Conservation (phyloP, 1,284 basidiomycete genomes). For the Lignosus rhinocerotis region DNA sequence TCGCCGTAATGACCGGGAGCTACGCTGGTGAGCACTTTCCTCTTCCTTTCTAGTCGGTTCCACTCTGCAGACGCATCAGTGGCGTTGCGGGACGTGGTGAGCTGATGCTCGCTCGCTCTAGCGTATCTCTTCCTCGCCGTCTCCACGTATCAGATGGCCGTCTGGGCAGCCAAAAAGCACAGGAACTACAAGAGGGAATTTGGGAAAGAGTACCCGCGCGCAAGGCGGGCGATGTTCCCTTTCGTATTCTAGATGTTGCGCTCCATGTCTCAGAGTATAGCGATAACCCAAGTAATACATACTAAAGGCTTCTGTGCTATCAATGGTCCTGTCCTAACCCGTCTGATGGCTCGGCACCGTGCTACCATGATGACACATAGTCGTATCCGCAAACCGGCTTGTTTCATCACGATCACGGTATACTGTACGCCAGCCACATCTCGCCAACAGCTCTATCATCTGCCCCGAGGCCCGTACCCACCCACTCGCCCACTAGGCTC, state of each 20-base stretch:
- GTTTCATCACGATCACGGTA: constrained; percentile 48
- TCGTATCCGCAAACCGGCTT: background rate
- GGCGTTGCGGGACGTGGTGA: background rate
- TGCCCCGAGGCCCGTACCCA: constrained; percentile 53
- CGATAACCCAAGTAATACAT: too few species aligned
- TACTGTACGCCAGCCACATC: constrained; percentile 77
- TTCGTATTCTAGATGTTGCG: constrained; percentile 50
- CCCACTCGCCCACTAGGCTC: constrained; percentile 61
- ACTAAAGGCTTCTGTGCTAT: too few species aligned
- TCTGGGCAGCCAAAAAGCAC: constrained; percentile 95
- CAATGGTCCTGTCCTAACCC: too few species aligned
- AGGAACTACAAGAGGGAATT: constrained; percentile 92
- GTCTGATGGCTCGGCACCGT: too few species aligned
- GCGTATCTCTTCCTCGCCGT: constrained; percentile 77
- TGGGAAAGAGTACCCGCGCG: constrained; percentile 78
- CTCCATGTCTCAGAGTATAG: background rate
- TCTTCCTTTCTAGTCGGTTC: background rate
- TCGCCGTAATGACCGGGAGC: constrained; percentile 81
- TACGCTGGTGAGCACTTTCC: constrained; percentile 59
- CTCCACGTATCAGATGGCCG: constrained; percentile 72
- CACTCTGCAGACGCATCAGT: background rate
- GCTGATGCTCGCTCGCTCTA: constrained; percentile 28
- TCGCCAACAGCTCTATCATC: constrained; percentile 50
- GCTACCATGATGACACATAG: background rate
- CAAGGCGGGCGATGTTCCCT: constrained; percentile 82